Evolutionary conservation across 495 filamentous ascomycete species (phyloP).

Genomic region (Penicillium dipodomyicola): DNA sequence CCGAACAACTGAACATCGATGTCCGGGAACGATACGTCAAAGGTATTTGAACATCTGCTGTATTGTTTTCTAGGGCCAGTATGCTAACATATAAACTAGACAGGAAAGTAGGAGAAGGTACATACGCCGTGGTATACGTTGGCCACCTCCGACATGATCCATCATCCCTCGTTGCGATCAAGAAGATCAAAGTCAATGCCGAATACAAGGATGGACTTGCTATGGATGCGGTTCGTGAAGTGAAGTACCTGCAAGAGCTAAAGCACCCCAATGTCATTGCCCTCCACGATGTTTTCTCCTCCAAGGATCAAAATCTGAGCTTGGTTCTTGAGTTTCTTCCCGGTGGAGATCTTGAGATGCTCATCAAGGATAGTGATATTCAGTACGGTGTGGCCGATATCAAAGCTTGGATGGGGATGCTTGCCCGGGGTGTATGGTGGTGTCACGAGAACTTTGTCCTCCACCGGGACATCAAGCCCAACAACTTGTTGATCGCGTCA

Average conservation of each 20-base stretch:
- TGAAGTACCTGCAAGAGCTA: conserved; percentile 93
- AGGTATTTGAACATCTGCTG: conserved; percentile 46
- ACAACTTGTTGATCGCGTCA: conserved; percentile 91
- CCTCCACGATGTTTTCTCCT: conserved; percentile 85
- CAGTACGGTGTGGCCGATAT: conserved; percentile 79
- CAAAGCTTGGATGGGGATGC: conserved; percentile 98
- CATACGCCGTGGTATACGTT: conserved; percentile 92
- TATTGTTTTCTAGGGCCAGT: neutral
- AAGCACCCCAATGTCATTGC: conserved; percentile 93
- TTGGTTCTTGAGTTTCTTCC: conserved; percentile 92
- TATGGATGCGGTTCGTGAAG: conserved; percentile 91
- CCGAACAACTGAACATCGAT: conserved; percentile 85
- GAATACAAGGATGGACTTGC: conserved; percentile 83
- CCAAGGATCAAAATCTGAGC: conserved; percentile 90
- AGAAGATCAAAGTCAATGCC: conserved; percentile 94
- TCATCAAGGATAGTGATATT: conserved; percentile 82
- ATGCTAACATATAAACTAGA: conserved; percentile 44
- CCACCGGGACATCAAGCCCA: conserved; percentile 98
- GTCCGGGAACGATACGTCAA: conserved; percentile 87
- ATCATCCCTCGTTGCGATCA: conserved; percentile 78
- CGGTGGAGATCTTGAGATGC: conserved; percentile 84
- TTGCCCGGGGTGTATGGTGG: conserved; percentile 89
- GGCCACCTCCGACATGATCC: conserved; percentile 72
- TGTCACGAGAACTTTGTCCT: conserved; percentile 93
- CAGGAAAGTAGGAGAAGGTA: conserved; percentile 91